Base-by-base conservation (phyloP, 352 stramenopile genomes). In the Pythium guiyangense region DNA sequence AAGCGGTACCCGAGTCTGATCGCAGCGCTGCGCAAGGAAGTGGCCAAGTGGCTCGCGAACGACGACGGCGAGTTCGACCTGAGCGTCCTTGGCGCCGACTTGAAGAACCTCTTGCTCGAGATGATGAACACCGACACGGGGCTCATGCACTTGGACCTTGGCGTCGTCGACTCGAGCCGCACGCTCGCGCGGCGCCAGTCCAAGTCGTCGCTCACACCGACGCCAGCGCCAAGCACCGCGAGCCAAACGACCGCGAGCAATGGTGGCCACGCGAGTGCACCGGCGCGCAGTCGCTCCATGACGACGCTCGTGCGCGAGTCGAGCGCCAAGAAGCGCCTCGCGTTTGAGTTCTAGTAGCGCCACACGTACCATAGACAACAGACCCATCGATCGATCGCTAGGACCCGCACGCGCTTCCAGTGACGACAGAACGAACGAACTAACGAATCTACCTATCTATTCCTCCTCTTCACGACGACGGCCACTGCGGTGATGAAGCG, bases 41-140 rank as follows among this genome's bases (percentile, higher is more conserved):
- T 92, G 27, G 68, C 73, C 6, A 87, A 89, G 29, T 93, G 84
- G 82, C 54, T 78, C 25, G 56, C 84, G 40, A 89, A 92, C 51
- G 79, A 90, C 66, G 64, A 78, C 43, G 74, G 76, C 31, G 79
- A 90, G 39, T 95, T 80, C 35, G 71, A 95, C 34, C 57, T 92
- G 47, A 73, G 71, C 20, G 67, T 95, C 22, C 68, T 95, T 4
- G 83, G 85, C 26, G 66, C 85, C 18, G 71, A 89, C 25, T 68
- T 96, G 49, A 90, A 92, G 57, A 77, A 71, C 1, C 57, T 91
- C 11, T 35, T 96, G 4, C 34, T 84, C 35, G 77, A 93, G 45
- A 93, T 90, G 80, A 79, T 94, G 71, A 88, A 90, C 52, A 86
- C 73, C 2, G 66, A 94, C 62, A 96, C 83, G 1, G 79, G 71